A percentile compares a stretch with the other conserved stretches of the same genome.
phyloP scores from a whole-genome alignment of 2,329 filamentous ascomycete species.

The Aspergillus sp. region DNA sequence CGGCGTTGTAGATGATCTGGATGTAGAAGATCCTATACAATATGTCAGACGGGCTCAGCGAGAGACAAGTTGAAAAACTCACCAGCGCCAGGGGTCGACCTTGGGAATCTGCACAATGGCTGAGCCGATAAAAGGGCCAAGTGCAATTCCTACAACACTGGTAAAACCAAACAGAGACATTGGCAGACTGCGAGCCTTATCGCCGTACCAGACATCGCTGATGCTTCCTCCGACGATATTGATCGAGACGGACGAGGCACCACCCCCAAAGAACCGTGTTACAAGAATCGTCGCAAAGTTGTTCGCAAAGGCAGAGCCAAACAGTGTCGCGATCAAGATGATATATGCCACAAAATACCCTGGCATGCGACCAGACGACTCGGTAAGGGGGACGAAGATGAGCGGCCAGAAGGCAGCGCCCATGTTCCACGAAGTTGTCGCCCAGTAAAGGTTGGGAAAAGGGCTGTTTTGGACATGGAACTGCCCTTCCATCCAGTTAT shows the following conservation, averaged over 20 bases:
- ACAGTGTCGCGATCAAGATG: conserved; percentile 42
- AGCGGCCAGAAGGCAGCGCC: conserved; percentile 40
- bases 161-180: conserved; percentile 47
- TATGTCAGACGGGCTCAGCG: background rate
- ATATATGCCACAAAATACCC: conserved; percentile 46
- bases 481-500: conserved; percentile 27
- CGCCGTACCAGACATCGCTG: conserved; percentile 38
- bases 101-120: conserved; percentile 38
- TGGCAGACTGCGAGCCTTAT: conserved; percentile 40
- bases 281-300: conserved; percentile 49
- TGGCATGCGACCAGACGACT: conserved; percentile 45
- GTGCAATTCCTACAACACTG: conserved; percentile 44
- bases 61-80: background rate
- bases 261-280: conserved; percentile 46
- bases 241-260: conserved; percentile 44
- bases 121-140: conserved; percentile 47
- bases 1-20: conserved; percentile 47
- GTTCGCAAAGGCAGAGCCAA: conserved; percentile 44
- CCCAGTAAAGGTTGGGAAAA: conserved; percentile 36
- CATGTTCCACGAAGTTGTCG: conserved; percentile 39
- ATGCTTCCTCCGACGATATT: conserved; percentile 41
- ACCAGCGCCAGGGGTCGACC: conserved; percentile 42
- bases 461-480: conserved; percentile 36
- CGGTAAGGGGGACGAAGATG: conserved; percentile 38
- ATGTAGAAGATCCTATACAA: conserved; percentile 44